Base-by-base conservation (phyloP, 2,329 filamentous ascomycete genomes). In the Colletotrichum nymphaeae region DNA sequence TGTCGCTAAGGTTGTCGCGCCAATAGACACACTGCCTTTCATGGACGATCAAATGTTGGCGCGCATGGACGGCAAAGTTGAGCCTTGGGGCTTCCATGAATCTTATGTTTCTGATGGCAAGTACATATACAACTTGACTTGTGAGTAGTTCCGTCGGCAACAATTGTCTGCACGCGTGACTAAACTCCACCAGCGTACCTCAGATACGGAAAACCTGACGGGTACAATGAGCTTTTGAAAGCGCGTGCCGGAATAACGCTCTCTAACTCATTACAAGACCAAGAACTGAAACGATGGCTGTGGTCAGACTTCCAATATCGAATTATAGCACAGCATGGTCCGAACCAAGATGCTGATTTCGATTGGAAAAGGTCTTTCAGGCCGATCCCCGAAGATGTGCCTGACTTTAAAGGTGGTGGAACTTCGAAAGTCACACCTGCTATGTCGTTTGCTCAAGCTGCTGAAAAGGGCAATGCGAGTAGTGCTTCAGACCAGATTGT, bases 61-160 rank as follows among this genome's bases (percentile, higher is more conserved):
- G 9, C 19, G 12, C 6, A 56, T 62, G 63, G 35, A 60, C 12
- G 63, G 63, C 9, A 58, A n/a, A 11, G 28, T 52, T 5, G 30
- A 6, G 4, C 37, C 63, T 9, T 30, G 28, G 7, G 58, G 53
- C 5, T 68, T 67, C 49, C 28, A 49, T 32, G 56, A 56, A 9
- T 52, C 37, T 5, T 67, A 63, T n/a, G 57, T 56, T 5, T 62
- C 28, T 26, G 52, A 62, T 12, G 64, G 37, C 16, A 5, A 4
- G 11, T 42, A 37, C 22, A 42, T 70, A 12, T 59, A 59, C 19
- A 66, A 66, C 62, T 4, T 70, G 42, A 68, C 66, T 9, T 63
- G 66, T 68, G 26, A 68, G 66, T 19, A 14, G 5, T 8, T 3
- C 55, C 8, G 16, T 1, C 24, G 4, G 11, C 4, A 6, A 24